These are phyloP conservation scores for Eurotiales sp. DNA, from an alignment of 2,329 filamentous ascomycete species.

Conservation along the genomic window DNA sequence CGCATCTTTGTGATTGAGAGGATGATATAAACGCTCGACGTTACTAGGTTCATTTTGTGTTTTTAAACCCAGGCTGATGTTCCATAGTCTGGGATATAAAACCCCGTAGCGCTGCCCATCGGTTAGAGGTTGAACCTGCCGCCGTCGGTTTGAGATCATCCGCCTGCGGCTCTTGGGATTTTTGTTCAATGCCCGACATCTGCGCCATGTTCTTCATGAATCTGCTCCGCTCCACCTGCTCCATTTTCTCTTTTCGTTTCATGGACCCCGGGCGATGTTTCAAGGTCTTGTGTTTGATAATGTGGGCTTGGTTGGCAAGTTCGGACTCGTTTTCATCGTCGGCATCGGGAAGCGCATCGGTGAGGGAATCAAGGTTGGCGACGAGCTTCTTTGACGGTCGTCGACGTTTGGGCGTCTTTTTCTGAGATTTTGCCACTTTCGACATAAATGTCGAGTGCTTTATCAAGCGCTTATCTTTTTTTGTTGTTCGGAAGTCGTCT, in stretches of 20 bases:
- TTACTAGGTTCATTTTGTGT: slow-evolving; percentile 3
- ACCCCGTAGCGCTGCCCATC: slow-evolving; percentile 76
- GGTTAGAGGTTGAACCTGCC: slow-evolving; percentile 46
- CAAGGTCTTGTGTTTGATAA: slow-evolving; percentile 72
- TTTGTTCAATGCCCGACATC: slow-evolving; percentile 49
- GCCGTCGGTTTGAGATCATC: slow-evolving; percentile 16
- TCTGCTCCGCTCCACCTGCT: slow-evolving; percentile 74
- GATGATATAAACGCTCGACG: not conserved
- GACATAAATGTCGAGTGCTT: slow-evolving; percentile 77
- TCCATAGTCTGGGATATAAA: slow-evolving; percentile 89
- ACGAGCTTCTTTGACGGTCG: slow-evolving; percentile 73
- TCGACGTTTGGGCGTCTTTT: slow-evolving; percentile 59
- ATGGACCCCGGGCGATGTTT: slow-evolving; percentile 72
- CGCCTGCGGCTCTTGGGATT: slow-evolving; percentile 20
- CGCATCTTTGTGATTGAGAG: not conserved
- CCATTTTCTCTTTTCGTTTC: slow-evolving; percentile 77
- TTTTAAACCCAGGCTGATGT: slow-evolving; percentile 71
- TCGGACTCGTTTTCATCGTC: slow-evolving; percentile 48
- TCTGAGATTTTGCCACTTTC: slow-evolving; percentile 63
- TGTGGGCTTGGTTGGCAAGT: slow-evolving; percentile 54
- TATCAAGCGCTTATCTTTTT: slow-evolving; percentile 78
- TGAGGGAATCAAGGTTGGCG: slow-evolving; percentile 69
- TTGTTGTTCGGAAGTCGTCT: slow-evolving; percentile 62
- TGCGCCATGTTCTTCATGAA: slow-evolving; percentile 81
- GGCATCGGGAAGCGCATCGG: slow-evolving; percentile 70